Evolutionary conservation across 257 asterid genomes (phyloP).

Genomic region (Nicotiana undulata): DNA sequence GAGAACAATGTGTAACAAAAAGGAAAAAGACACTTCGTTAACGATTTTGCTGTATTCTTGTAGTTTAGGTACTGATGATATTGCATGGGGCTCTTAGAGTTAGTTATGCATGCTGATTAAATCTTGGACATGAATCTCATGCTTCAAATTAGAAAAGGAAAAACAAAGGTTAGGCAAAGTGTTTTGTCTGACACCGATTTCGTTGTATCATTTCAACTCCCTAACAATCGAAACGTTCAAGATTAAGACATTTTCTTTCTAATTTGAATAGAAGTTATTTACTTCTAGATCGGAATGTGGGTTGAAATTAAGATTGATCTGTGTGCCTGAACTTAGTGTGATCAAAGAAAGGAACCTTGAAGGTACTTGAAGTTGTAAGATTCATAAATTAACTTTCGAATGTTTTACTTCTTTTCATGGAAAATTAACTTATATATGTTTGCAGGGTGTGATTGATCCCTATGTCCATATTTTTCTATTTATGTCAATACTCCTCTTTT

Average conservation of each 20-base stretch:
- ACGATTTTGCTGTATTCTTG: not conserved
- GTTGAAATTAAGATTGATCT: not conserved
- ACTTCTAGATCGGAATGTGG: not conserved
- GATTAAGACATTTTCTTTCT: not conserved
- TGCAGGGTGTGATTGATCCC: constrained; percentile 1
- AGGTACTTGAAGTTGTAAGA: not conserved
- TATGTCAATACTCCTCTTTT: constrained; percentile 11
- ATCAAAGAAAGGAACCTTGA: not conserved
- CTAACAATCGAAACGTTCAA: not conserved
- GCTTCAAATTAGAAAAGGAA: not conserved
- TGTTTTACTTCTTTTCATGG: not conserved
- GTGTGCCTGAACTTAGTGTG: not conserved
- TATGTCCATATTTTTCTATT: constrained; percentile 8
- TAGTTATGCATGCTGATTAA: not conserved
- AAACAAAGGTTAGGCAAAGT: not conserved
- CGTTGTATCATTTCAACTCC: not conserved
- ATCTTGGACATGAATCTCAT: not conserved
- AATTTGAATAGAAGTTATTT: not conserved
- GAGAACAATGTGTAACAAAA: not conserved
- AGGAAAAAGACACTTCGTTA: not conserved
- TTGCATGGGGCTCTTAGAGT: not conserved
- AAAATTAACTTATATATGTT: not conserved
- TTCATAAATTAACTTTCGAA: not conserved
- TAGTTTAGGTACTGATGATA: not conserved
- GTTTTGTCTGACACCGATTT: not conserved